Evolutionary conservation across 768 basidiomycete species (phyloP).

Genomic region (Dentipellis fragilis): DNA sequence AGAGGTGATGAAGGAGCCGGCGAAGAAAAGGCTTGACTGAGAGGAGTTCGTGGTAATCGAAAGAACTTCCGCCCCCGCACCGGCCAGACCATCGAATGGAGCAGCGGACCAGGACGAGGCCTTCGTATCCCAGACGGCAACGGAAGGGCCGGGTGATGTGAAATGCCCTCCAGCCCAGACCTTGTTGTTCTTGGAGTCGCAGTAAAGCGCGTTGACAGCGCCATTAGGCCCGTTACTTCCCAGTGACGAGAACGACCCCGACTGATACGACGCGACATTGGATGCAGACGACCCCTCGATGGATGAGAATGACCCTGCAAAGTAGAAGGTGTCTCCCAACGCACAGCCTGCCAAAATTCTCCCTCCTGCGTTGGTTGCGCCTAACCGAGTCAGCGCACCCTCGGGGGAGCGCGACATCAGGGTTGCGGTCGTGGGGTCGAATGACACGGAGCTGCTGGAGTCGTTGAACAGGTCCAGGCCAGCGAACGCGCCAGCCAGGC

Average conservation of each 20-base stretch:
- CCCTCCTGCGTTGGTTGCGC: slow-evolving; percentile 74
- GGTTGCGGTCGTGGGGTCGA: slow-evolving; percentile 65
- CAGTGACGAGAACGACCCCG: slow-evolving; percentile 49
- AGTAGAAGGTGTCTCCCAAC: slow-evolving; percentile 58
- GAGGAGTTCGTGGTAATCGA: slow-evolving; percentile 73
- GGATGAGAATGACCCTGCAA: slow-evolving; percentile 78
- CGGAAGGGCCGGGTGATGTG: slow-evolving; percentile 51
- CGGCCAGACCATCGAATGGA: slow-evolving; percentile 75
- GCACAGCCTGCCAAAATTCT: slow-evolving; percentile 65
- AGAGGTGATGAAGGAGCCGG: slow-evolving; percentile 76
- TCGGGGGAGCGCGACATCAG: slow-evolving; percentile 54
- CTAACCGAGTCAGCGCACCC: slow-evolving; percentile 61
- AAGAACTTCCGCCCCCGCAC: slow-evolving; percentile 54
- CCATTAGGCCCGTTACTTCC: slow-evolving; percentile 67
- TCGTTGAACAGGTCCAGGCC: slow-evolving; percentile 73
- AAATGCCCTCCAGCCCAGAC: slow-evolving; percentile 79
- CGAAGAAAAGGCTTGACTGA: slow-evolving; percentile 69
- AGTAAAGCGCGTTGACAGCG: slow-evolving; percentile 62
- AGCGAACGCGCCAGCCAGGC: slow-evolving; percentile 78
- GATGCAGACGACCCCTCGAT: slow-evolving; percentile 46
- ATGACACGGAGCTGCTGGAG: slow-evolving; percentile 37
- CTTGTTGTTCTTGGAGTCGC: slow-evolving; percentile 54
- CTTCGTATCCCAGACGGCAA: slow-evolving; percentile 63
- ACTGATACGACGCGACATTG: slow-evolving; percentile 73
- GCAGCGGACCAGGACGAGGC: slow-evolving; percentile 63